Percentiles rank a stretch among this genome's conserved stretches.
Conservation (phyloP, 2,329 filamentous ascomycete genomes). For the Neospermospora avenae region DNA sequence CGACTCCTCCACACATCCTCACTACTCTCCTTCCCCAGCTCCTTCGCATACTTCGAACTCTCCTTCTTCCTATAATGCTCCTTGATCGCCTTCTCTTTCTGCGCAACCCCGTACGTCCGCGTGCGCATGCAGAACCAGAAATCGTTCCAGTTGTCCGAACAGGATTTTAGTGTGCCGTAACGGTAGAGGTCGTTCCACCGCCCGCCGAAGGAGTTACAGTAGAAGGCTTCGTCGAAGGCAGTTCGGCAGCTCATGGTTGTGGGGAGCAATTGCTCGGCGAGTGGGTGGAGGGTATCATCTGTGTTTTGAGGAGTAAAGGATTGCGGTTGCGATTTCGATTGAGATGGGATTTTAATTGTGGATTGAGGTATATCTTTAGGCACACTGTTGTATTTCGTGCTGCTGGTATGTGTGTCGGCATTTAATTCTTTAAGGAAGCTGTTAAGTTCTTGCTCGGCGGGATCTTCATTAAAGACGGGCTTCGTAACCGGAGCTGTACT, state of each 20-base stretch:
- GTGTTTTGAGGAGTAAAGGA: conserved; percentile 12
- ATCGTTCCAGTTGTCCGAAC: conserved; percentile 83
- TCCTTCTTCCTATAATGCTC: conserved; percentile 41
- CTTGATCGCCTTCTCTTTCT: conserved; percentile 49
- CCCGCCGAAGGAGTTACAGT: conserved; percentile 87
- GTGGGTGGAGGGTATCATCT: conserved; percentile 34
- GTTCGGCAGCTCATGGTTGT: conserved; percentile 83
- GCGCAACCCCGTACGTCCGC: conserved; percentile 56
- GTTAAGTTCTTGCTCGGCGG: conserved; percentile 35
- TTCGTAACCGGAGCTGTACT: conserved; percentile 20
- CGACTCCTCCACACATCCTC: conserved; percentile 88
- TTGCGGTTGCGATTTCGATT: background rate
- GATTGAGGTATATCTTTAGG: conserved; percentile 20
- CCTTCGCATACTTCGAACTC: conserved; percentile 61
- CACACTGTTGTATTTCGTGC: conserved; percentile 31
- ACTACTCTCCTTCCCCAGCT: conserved; percentile 68
- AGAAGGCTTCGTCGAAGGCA: conserved; percentile 90
- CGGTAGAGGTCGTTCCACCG: conserved; percentile 93
- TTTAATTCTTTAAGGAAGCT: conserved; percentile 36
- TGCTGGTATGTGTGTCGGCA: conserved; percentile 25
- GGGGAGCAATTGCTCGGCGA: conserved; percentile 71
- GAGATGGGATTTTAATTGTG: background rate
- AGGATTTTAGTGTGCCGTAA: conserved; percentile 71
- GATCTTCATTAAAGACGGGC: conserved; percentile 29
- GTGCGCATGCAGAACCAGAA: conserved; percentile 98